These are phyloP conservation scores for Spizellomyces sp. DNA, from an alignment of 192 early-diverging fungal species.

Conservation along the genomic window DNA sequence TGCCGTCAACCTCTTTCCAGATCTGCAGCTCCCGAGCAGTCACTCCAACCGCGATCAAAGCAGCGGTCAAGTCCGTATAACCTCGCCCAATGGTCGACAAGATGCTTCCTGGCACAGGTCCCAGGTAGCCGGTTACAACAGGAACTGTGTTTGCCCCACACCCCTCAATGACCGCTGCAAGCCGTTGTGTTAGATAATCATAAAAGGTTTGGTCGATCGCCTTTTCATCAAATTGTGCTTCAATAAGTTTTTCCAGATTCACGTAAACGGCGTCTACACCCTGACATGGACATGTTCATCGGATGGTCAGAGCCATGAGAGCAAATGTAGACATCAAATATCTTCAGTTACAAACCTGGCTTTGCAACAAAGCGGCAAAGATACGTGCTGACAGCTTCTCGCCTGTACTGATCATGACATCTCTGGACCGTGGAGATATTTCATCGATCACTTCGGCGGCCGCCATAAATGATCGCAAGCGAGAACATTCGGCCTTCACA, in stretches of 20 bases:
- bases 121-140: slow-evolving; percentile 97
- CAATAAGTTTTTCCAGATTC: slow-evolving; percentile 84
- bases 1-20: slow-evolving; percentile 99
- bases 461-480: slow-evolving; percentile 81
- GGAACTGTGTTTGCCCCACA: slow-evolving; percentile 59
- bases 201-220: slow-evolving; percentile 94
- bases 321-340: neutral
- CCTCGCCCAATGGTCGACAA: slow-evolving; percentile 92
- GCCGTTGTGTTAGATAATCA: slow-evolving; percentile 78
- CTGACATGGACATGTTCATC: slow-evolving; percentile 31
- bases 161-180: slow-evolving; percentile 62
- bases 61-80: slow-evolving; percentile 97
- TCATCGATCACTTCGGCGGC: slow-evolving; percentile 96
- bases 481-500: slow-evolving; percentile 76
- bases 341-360: slow-evolving; percentile 33
- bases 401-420: slow-evolving; percentile 92
- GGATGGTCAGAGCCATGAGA: slow-evolving; percentile 3
- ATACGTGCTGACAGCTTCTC: slow-evolving; percentile 93
- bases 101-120: slow-evolving; percentile 93
- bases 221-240: slow-evolving; percentile 75
- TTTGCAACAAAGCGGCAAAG: slow-evolving; percentile 80
- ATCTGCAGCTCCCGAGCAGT: slow-evolving; percentile 92
- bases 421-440: slow-evolving; percentile 92
- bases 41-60: slow-evolving; percentile 88
- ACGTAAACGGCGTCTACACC: slow-evolving; percentile 85